These are phyloP conservation scores for Pelargonium australe DNA, from an alignment of 441 rosid species.

Conservation along the genomic window DNA sequence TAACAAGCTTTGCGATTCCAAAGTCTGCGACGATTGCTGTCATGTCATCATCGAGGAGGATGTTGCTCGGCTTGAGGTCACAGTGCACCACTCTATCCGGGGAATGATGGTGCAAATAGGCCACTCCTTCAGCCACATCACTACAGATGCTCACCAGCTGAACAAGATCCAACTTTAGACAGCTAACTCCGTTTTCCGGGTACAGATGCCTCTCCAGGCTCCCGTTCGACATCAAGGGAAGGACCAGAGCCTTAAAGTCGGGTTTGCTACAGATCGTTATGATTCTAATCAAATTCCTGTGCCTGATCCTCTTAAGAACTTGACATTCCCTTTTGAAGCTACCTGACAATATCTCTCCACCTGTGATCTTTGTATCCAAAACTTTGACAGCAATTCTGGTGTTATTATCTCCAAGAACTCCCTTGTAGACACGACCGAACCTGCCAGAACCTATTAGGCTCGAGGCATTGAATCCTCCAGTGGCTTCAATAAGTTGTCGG, in stretches of 20 bases:
- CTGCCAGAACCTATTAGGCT: constrained; percentile 35
- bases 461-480: constrained; percentile 26
- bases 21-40: constrained; percentile 39
- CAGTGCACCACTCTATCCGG: constrained; percentile 35
- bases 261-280: constrained; percentile 36
- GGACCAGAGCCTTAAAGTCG: constrained; percentile 37
- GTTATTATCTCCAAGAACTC: constrained; percentile 32
- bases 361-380: constrained; percentile 11
- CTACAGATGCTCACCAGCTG: constrained; percentile 37
- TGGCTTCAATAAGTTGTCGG: constrained; percentile 32
- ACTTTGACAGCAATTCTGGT: constrained; percentile 35
- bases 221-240: constrained; percentile 38
- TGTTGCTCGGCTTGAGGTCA: constrained; percentile 42
- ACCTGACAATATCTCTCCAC: constrained; percentile 30
- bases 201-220: constrained; percentile 34
- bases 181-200: constrained; percentile 25
- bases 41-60: constrained; percentile 45
- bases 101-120: constrained; percentile 40
- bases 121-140: constrained; percentile 40
- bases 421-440: constrained; percentile 32
- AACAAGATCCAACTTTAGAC: constrained; percentile 26
- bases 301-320: constrained; percentile 33
- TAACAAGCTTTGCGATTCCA: constrained; percentile 38
- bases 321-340: constrained; percentile 42
- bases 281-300: constrained; percentile 35